A percentile compares a stretch with the other conserved stretches of the same genome.
phyloP scores from a whole-genome alignment of 257 asterid species.

The Petunia axillaris region DNA sequence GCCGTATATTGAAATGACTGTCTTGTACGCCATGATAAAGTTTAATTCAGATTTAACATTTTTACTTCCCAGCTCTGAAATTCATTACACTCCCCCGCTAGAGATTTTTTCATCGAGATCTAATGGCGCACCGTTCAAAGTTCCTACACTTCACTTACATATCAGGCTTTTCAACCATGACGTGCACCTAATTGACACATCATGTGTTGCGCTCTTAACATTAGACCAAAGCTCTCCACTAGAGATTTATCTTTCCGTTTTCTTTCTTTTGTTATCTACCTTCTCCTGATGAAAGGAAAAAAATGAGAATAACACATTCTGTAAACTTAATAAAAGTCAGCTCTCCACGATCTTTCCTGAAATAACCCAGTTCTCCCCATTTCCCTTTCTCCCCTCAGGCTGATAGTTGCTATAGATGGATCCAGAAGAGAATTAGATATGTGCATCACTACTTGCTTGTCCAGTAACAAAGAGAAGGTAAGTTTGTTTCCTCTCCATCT shows the following conservation, averaged over 20 bases:
- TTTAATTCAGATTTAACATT: slow-evolving; percentile 4
- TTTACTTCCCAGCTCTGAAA: slow-evolving; percentile 18
- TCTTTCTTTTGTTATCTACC: slow-evolving; percentile 14
- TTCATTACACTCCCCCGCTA: not conserved
- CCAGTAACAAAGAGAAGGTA: not conserved
- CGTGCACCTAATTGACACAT: too few species aligned
- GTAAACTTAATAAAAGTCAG: not conserved
- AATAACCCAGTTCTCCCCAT: not conserved
- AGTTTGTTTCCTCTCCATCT: slow-evolving; percentile 5
- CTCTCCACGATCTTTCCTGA: not conserved
- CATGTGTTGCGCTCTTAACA: too few species aligned
- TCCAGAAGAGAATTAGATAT: not conserved
- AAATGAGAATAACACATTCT: not conserved
- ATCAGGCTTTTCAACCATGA: too few species aligned
- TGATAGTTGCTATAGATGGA: slow-evolving; percentile 8
- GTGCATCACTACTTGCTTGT: not conserved
- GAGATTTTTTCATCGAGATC: not conserved
- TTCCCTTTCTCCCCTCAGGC: not conserved
- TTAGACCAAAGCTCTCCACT: too few species aligned
- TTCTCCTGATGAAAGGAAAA: not conserved
- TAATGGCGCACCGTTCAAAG: too few species aligned
- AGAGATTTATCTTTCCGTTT: not conserved
- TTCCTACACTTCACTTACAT: too few species aligned
- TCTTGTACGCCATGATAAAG: not conserved
- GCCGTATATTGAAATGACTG: not conserved